Evolutionary conservation across 768 basidiomycete genomes (phyloP), one percentile per base, ranked within the genome.

Genomic region (Lactarius tabidus): DNA sequence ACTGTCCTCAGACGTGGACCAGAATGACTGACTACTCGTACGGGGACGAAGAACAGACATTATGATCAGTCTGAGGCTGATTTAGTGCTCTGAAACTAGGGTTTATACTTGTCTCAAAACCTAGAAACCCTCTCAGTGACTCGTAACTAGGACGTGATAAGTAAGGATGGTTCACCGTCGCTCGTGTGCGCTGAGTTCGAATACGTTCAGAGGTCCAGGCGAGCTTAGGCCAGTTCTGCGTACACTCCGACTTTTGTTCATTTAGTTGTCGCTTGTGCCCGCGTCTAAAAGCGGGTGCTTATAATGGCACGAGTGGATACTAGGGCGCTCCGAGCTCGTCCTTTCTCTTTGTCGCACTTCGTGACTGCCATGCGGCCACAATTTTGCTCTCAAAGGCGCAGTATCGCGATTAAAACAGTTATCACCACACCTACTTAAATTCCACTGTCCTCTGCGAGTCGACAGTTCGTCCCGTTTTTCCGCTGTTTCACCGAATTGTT

Each of bases 141-240:
- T 48, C 2, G 14, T 48, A 15, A 15, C 48, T 48, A 48, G 23
- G 14, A 2, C n/a, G 26, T 23, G 23, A 51, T 7, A 51, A 51
- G 48, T 14, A 15, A 7, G 14, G 8, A 33, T 33, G 33, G 48
- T 12, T 48, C 23, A 20, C 45, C 45, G 26, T 28, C 48, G 2
- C 58, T 51, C 43, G 45, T 56, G 28, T 38, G 45, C 59, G 60
- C 64, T 65, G 64, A 65, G 64, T 61, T 65, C 48, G 26, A 65
- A 65, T 52, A 29, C 45, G 10, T 36, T 26, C 10, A 38, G 56
- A 7, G 20, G 20, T 65, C 39, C 48, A 60, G 54, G 59, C 29
- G 18, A 26, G 20, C 33, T 26, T 26, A 35, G 41, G 14, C 6
- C 35, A 28, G 38, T 45, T 10, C 35, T 23, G 28, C 45, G 33